These are phyloP conservation scores for Neostapfia colusana DNA, from an alignment of 176 grass and related monocot species.

Conservation along the genomic window DNA sequence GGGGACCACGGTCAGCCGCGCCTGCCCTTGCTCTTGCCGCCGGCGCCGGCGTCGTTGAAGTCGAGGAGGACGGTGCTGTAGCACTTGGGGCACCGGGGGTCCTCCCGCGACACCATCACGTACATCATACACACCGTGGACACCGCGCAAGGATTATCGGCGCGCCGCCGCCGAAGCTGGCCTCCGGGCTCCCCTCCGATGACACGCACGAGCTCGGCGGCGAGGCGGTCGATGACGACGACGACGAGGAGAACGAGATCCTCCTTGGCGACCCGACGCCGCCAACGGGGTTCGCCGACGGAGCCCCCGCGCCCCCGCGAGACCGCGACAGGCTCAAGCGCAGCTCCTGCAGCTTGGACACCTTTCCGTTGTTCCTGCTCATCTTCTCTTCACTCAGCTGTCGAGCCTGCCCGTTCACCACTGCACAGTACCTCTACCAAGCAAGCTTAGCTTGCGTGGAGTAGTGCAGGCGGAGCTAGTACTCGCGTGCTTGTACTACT, in stretches of 20 bases:
- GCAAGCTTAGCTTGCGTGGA: neutral
- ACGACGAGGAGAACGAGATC: slow-evolving; percentile 53
- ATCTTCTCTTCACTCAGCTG: neutral
- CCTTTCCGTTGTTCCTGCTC: slow-evolving; percentile 87
- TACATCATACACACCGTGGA: slow-evolving; percentile 95
- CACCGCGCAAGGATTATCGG: slow-evolving; percentile 81
- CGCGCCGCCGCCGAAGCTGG: slow-evolving; percentile 28
- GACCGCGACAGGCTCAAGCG: slow-evolving; percentile 55
- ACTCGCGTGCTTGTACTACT: neutral
- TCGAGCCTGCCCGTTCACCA: neutral
- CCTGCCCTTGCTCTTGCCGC: slow-evolving; percentile 44
- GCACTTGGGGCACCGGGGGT: slow-evolving; percentile 97
- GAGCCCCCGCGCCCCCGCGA: slow-evolving; percentile 40
- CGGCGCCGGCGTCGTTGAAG: slow-evolving; percentile 62
- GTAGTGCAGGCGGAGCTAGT: neutral
- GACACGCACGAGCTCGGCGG: slow-evolving; percentile 94
- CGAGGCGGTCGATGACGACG: slow-evolving; percentile 55
- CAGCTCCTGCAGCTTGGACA: slow-evolving; percentile 60
- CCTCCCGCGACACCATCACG: slow-evolving; percentile 91
- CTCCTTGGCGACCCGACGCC: slow-evolving; percentile 44
- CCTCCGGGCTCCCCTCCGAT: slow-evolving; percentile 77
- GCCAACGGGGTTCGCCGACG: neutral
- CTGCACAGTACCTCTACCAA: neutral
- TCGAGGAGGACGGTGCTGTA: slow-evolving; percentile 86
- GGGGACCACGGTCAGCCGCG: too few species aligned